Percentiles rank a stretch among this genome's conserved stretches.
Conservation (phyloP, 2,329 filamentous ascomycete species). For the Phialophora macrospora region DNA sequence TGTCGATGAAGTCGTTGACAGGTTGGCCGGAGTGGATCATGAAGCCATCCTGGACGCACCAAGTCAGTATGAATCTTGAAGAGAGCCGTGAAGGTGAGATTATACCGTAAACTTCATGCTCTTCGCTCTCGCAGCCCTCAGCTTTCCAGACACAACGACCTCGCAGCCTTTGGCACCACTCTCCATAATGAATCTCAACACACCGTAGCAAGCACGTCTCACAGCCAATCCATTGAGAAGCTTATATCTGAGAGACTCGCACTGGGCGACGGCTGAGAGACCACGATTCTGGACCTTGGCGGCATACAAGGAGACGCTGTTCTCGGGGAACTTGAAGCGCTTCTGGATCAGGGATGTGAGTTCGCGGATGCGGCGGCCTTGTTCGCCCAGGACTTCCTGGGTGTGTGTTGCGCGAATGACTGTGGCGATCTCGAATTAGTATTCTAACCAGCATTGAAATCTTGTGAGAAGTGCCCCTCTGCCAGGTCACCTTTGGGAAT, state of each 20-base stretch:
- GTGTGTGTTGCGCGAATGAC: slow-evolving; percentile 99
- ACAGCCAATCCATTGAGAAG: slow-evolving; percentile 99
- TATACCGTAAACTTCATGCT: slow-evolving; percentile 99
- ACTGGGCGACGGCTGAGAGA: slow-evolving; percentile 99
- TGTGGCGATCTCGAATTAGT: slow-evolving; percentile 39
- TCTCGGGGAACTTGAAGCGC: slow-evolving; percentile 99
- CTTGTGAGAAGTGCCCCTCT: background rate
- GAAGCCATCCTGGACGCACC: slow-evolving; percentile 79
- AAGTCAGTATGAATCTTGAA: background rate
- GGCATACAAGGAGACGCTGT: slow-evolving; percentile 99
- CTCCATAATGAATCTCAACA: slow-evolving; percentile 99
- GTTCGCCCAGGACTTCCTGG: slow-evolving; percentile 99
- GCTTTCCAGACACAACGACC: slow-evolving; percentile 99
- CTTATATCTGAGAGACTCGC: slow-evolving; percentile 99
- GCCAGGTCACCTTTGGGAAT: background rate
- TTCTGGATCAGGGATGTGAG: slow-evolving; percentile 99
- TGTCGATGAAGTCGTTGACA: slow-evolving; percentile 99
- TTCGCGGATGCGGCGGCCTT: slow-evolving; percentile 99
- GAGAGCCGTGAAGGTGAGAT: background rate
- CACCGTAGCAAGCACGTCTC: slow-evolving; percentile 98
- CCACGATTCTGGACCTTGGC: slow-evolving; percentile 99
- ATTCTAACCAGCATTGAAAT: background rate
- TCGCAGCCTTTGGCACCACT: slow-evolving; percentile 99
- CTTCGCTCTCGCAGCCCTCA: slow-evolving; percentile 98
- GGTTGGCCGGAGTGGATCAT: slow-evolving; percentile 99